phyloP scores from a whole-genome alignment of 75 land plant species.

The Picea glauca region DNA sequence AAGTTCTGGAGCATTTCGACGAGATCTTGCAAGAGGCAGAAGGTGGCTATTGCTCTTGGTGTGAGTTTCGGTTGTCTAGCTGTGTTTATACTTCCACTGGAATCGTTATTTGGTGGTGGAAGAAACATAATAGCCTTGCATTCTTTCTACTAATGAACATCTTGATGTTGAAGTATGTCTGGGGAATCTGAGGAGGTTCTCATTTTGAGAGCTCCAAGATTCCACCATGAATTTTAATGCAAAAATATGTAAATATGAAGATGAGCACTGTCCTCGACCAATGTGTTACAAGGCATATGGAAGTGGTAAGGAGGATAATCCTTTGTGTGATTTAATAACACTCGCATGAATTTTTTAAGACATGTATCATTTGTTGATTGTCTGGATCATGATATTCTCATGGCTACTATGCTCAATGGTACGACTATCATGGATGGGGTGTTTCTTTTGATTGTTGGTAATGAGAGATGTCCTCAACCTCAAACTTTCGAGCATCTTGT shows the following conservation, averaged over 20 bases:
- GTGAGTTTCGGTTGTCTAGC: no score
- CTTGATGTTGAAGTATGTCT: no score
- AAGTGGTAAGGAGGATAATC: slow-evolving; percentile 95
- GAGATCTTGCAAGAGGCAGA: no score
- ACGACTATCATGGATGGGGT: slow-evolving; percentile 99
- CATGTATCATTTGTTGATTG: slow-evolving; percentile 95
- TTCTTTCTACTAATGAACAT: no score
- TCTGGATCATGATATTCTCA: slow-evolving; percentile 98
- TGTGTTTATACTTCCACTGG: no score
- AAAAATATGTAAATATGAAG: slow-evolving; percentile 96
- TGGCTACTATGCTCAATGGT: slow-evolving; percentile 99
- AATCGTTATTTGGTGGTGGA: no score
- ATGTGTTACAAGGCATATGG: slow-evolving; percentile 98
- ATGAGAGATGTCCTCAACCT: slow-evolving; percentile 98
- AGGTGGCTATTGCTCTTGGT: no score
- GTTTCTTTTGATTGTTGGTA: slow-evolving; percentile 88
- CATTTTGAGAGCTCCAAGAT: no score
- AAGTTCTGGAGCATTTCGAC: no score
- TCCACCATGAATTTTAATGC: no score
- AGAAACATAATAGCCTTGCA: no score
- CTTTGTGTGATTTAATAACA: slow-evolving; percentile 54
- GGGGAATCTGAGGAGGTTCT: no score
- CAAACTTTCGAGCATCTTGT: slow-evolving; percentile 98
- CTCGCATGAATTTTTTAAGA: slow-evolving; percentile 84
- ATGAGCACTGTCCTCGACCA: slow-evolving; percentile 92